A percentile compares a stretch with the other conserved stretches of the same genome.
These are phyloP conservation scores for Pachysandra terminalis DNA, from an alignment of 164 flowering plant genomes.

Conservation along the genomic window DNA sequence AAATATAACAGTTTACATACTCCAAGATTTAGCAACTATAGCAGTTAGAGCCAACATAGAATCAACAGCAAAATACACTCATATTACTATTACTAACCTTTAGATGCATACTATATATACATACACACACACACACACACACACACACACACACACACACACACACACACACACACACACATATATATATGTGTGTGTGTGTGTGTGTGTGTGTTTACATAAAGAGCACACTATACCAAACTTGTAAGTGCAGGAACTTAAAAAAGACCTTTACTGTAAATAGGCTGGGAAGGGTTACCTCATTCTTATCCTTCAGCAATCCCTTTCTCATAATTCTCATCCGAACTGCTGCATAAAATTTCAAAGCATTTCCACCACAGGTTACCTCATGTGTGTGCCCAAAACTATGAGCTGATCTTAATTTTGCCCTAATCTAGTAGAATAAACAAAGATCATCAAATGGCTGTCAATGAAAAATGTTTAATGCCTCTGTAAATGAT, in stretches of 20 bases:
- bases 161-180: too few relatives aligned
- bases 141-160: too few relatives aligned
- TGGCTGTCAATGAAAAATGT: neutral
- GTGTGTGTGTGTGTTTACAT: too few relatives aligned
- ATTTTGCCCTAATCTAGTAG: conserved; percentile 46
- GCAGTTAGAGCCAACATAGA: too few relatives aligned
- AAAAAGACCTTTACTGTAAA: neutral
- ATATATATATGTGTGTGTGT: too few relatives aligned
- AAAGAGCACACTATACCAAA: neutral
- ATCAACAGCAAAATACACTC: too few relatives aligned
- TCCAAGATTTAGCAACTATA: too few relatives aligned
- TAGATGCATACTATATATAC: too few relatives aligned
- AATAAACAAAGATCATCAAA: neutral
- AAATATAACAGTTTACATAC: too few relatives aligned
- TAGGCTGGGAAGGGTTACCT: conserved; percentile 34
- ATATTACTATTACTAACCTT: too few relatives aligned
- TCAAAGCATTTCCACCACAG: conserved; percentile 84
- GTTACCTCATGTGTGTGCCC: conserved; percentile 49
- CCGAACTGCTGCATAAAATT: conserved; percentile 76
- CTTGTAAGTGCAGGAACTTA: neutral
- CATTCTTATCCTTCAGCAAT: conserved; percentile 44
- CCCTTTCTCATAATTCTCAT: conserved; percentile 51
- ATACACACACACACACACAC: too few relatives aligned
- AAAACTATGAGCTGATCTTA: conserved; percentile 28
- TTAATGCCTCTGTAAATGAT: neutral